Evolutionary conservation across 2,329 filamentous ascomycete species (phyloP).

Genomic region (Cercospora citrullina): DNA sequence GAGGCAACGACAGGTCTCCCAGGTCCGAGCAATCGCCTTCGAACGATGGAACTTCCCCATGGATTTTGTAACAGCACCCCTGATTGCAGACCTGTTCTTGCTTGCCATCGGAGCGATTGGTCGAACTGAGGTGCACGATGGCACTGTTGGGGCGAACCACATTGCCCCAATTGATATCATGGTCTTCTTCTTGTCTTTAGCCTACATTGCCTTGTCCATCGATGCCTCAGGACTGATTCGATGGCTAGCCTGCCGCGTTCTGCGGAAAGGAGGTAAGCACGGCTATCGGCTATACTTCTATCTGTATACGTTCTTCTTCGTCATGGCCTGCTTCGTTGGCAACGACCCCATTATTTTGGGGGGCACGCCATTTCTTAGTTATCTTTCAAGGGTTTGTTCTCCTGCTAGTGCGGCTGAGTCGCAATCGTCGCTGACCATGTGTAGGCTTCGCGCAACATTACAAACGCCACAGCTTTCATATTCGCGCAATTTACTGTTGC

Average conservation of each 20-base stretch:
- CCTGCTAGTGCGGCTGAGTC: background rate
- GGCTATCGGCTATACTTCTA: constrained; percentile 70
- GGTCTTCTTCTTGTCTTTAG: constrained; percentile 68
- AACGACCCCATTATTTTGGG: constrained; percentile 76
- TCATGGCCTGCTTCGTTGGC: constrained; percentile 66
- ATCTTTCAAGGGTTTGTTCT: constrained; percentile 63
- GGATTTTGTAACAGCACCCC: constrained; percentile 69
- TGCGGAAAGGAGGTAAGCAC: constrained; percentile 65
- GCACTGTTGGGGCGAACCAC: constrained; percentile 64
- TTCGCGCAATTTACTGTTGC: constrained; percentile 69
- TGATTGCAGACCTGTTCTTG: constrained; percentile 71
- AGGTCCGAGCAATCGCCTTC: background rate
- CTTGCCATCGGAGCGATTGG: constrained; percentile 70
- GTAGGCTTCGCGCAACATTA: constrained; percentile 65
- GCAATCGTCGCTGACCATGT: background rate
- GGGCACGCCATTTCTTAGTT: constrained; percentile 69
- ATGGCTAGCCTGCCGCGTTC: constrained; percentile 68
- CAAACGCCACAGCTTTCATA: constrained; percentile 71
- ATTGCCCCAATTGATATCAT: constrained; percentile 73
- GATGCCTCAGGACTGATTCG: constrained; percentile 74
- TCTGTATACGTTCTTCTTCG: constrained; percentile 71
- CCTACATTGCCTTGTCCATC: constrained; percentile 76
- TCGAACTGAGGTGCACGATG: constrained; percentile 64
- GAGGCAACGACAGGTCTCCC: background rate
- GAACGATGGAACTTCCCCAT: constrained; percentile 58